These are phyloP conservation scores for Fomitopsis betulina DNA, from an alignment of 1,284 basidiomycete species.

Conservation along the genomic window DNA sequence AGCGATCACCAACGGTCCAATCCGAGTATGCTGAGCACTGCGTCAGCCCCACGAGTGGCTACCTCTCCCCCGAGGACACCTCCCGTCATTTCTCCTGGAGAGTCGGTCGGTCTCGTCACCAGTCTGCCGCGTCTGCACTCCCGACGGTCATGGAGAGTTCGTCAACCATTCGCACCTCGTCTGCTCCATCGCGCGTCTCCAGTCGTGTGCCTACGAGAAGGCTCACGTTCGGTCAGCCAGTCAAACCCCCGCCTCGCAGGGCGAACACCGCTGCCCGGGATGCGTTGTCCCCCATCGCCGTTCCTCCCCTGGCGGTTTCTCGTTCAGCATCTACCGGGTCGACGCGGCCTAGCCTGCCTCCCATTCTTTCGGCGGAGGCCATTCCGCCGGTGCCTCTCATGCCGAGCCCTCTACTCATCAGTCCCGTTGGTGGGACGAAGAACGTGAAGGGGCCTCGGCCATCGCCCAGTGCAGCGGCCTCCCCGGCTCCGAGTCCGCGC, in stretches of 20 bases:
- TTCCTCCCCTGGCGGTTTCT: neutral
- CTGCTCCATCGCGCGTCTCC: neutral
- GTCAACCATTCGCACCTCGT: neutral
- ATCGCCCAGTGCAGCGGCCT: neutral
- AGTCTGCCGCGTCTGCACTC: constrained; percentile 17
- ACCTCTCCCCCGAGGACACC: constrained; percentile 12
- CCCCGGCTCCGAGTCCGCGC: neutral
- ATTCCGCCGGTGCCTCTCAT: neutral
- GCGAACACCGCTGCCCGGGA: neutral
- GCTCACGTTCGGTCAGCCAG: constrained; percentile 9
- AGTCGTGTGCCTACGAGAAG: neutral
- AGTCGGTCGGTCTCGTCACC: constrained; percentile 4
- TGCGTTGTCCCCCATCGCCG: neutral
- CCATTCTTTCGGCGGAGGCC: neutral
- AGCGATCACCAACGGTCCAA: neutral
- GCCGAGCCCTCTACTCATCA: neutral
- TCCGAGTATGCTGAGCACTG: neutral
- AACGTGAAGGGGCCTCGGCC: constrained; percentile 6
- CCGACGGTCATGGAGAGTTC: constrained; percentile 13
- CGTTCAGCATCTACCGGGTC: neutral
- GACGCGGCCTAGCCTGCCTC: neutral
- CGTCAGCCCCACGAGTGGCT: neutral
- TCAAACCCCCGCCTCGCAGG: neutral
- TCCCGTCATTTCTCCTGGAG: constrained; percentile 11
- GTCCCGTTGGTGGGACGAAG: neutral